Evolutionary conservation across 225 moss, liverwort and hornwort species (phyloP).

Genomic region (Takakia lepidozioides): DNA sequence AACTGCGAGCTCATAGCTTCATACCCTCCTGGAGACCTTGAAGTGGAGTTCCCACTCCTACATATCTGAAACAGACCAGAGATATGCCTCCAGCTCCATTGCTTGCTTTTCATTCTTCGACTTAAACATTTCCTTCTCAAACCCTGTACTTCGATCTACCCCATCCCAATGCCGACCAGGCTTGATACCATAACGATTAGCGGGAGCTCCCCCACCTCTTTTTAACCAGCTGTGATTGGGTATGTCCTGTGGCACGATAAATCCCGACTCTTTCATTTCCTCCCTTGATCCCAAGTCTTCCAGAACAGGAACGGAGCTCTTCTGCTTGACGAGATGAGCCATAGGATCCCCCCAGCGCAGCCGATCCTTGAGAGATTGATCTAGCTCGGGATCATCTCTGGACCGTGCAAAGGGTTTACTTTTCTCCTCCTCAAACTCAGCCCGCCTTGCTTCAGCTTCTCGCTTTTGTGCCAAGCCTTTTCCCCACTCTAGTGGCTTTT

Average conservation of each 20-base stretch:
- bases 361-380: conserved; percentile 59
- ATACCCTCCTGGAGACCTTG: conserved; percentile 1
- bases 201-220: conserved; percentile 59
- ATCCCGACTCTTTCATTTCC: conserved; percentile 94
- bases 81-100: conserved; percentile 78
- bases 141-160: conserved; percentile 88
- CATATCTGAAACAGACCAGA: conserved; percentile 98
- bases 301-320: conserved; percentile 37
- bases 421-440: conserved; percentile 79
- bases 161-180: conserved; percentile 99
- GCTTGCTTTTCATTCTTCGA: conserved; percentile 87
- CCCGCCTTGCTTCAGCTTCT: conserved; percentile 35
- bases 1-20: conserved; percentile 4
- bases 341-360: conserved; percentile 92
- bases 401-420: conserved; percentile 82
- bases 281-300: conserved; percentile 79
- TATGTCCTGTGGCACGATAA: conserved; percentile 75
- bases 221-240: conserved; percentile 92
- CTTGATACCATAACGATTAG: conserved; percentile 87
- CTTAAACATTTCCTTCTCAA: conserved; percentile 78
- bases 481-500: conserved; percentile 85
- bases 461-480: conserved; percentile 94
- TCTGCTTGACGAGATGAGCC: conserved; percentile 87
- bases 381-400: conserved; percentile 87
- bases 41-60: conserved; percentile 16